Evolutionary conservation across 257 asterid species (phyloP).

Genomic region (Salvia rosmarinus): DNA sequence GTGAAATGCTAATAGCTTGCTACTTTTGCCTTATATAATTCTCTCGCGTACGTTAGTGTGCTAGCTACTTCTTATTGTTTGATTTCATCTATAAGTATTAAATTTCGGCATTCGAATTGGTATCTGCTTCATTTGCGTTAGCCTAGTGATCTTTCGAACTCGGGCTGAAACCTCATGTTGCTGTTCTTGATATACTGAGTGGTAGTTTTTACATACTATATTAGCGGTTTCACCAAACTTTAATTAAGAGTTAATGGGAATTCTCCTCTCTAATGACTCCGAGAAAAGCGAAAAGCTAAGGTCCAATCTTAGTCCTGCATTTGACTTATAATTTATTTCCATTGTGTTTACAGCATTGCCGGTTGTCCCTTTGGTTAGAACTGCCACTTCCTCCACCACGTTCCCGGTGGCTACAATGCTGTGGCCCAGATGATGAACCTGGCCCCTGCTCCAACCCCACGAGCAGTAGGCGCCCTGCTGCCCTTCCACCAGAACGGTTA

Average conservation of each 20-base stretch:
- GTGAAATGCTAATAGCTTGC: background rate
- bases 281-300: background rate
- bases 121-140: background rate
- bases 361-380: constrained; percentile 72
- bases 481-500: constrained; percentile 55
- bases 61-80: background rate
- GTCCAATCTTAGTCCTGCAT: background rate
- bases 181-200: background rate
- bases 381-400: constrained; percentile 90
- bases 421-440: constrained; percentile 90
- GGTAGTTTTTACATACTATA: background rate
- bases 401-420: constrained; percentile 85
- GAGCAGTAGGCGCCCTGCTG: constrained; percentile 46
- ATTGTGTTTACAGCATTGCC: constrained; percentile 55
- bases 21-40: background rate
- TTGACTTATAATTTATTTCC: constrained; percentile 14
- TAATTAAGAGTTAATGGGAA: background rate
- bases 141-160: background rate
- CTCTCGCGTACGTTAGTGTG: background rate
- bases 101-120: background rate
- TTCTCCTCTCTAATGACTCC: constrained; percentile 1
- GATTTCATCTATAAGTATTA: background rate
- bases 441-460: constrained; percentile 61
- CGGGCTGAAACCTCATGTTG: background rate
- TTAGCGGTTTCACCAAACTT: background rate